Evolutionary conservation across 345 rosid genomes (phyloP).

Genomic region (Litchi chinensis): DNA sequence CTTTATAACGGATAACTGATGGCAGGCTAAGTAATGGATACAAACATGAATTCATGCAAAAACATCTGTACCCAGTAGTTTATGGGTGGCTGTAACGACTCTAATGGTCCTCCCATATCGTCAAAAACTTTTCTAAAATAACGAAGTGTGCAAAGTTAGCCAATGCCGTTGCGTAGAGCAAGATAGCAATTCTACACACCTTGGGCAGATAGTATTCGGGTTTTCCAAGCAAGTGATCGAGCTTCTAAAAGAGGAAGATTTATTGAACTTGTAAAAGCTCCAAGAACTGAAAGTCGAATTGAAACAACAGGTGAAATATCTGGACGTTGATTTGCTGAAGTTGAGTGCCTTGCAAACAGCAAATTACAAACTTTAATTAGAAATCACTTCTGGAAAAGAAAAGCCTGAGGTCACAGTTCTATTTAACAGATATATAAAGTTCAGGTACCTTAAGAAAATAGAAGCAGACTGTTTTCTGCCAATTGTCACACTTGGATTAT

Average conservation of each 20-base stretch:
- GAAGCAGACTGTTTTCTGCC: conserved; percentile 70
- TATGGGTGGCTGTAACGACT: background rate
- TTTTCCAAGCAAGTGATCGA: conserved; percentile 78
- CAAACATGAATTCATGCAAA: background rate
- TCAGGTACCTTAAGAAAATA: conserved; percentile 64
- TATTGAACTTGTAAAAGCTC: conserved; percentile 59
- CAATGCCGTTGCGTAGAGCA: conserved; percentile 6
- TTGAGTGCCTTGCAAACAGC: conserved; percentile 50
- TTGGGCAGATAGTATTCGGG: conserved; percentile 68
- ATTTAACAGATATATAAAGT: background rate
- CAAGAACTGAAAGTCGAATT: conserved; percentile 63
- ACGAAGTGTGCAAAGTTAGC: background rate
- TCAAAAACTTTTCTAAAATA: background rate
- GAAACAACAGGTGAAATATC: conserved; percentile 58
- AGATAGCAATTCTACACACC: conserved; percentile 49
- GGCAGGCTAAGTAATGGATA: background rate
- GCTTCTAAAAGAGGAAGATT: conserved; percentile 58
- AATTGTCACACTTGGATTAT: conserved; percentile 57
- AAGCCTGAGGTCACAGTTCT: background rate
- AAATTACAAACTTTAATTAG: conserved; percentile 1
- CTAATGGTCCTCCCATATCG: background rate
- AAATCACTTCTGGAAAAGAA: background rate
- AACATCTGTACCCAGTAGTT: background rate
- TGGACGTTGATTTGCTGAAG: conserved; percentile 40
- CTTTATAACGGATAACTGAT: background rate